Percentiles rank a stretch among this genome's conserved stretches.
Evolutionary conservation across 768 basidiomycete genomes (phyloP).

Genomic region (Erythrobasidium yunnanense): DNA sequence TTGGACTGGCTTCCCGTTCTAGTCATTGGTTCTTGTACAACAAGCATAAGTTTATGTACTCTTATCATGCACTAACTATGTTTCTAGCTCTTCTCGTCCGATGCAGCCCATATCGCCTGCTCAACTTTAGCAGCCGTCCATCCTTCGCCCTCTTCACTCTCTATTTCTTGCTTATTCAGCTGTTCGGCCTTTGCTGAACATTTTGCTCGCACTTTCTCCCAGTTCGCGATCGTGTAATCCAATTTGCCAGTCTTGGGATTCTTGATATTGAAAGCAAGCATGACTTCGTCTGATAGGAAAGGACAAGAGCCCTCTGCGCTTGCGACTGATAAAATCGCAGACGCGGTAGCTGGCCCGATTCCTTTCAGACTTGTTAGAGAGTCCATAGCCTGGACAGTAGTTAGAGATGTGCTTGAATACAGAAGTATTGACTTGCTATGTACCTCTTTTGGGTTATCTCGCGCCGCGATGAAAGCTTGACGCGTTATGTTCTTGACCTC

Average conservation of each 20-base stretch:
- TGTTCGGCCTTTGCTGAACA: not conserved
- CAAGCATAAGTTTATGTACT: too few relatives aligned
- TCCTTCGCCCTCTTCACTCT: not conserved
- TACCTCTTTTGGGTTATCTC: not conserved
- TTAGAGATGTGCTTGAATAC: not conserved
- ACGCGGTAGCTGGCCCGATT: conserved; percentile 34
- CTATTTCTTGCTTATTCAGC: not conserved
- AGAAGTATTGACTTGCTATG: not conserved
- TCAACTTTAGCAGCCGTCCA: conserved; percentile 12
- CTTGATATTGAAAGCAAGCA: conserved; percentile 20
- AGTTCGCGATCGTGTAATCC: conserved; percentile 17
- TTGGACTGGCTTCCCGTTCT: not conserved
- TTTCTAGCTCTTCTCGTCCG: not conserved
- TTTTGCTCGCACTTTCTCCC: not conserved
- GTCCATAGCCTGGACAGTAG: not conserved
- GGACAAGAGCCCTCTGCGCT: not conserved
- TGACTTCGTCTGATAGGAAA: conserved; percentile 21
- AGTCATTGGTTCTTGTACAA: not conserved
- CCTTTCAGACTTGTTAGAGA: conserved; percentile 25
- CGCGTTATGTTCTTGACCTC: not conserved
- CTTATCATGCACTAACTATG: too few relatives aligned
- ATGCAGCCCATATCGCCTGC: conserved; percentile 5
- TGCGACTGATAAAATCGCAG: conserved; percentile 27
- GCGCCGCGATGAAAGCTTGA: not conserved
- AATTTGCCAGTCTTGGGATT: conserved; percentile 2